Percentiles rank a stretch among this genome's conserved stretches.
Evolutionary conservation across 345 rosid species (phyloP).

Genomic region (Acer saccharum): DNA sequence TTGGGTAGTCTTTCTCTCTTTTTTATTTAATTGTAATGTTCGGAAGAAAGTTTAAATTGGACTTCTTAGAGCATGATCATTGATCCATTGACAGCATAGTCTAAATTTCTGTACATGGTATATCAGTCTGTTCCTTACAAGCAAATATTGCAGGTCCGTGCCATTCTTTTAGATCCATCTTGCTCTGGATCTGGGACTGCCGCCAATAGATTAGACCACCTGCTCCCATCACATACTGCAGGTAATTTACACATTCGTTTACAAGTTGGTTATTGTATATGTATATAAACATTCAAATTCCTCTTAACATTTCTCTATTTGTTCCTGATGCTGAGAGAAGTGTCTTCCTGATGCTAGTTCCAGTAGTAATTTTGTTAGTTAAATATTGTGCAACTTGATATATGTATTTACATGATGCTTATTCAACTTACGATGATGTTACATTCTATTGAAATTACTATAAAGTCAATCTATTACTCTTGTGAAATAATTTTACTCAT

Average conservation of each 20-base stretch:
- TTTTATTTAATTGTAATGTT: background rate
- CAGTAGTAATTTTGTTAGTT: background rate
- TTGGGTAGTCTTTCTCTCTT: background rate
- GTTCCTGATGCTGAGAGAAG: background rate
- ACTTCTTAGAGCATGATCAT: too few relatives aligned
- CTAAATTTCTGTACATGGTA: background rate
- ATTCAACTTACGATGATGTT: background rate
- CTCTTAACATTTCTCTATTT: background rate
- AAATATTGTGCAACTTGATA: too few relatives aligned
- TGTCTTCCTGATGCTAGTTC: background rate
- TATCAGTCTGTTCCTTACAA: conserved; percentile 2
- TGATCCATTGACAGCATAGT: background rate
- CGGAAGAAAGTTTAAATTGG: background rate
- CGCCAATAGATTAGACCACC: conserved; percentile 82
- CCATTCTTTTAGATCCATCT: conserved; percentile 92
- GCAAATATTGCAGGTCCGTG: conserved; percentile 54
- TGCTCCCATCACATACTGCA: conserved; percentile 72
- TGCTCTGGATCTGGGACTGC: conserved; percentile 95
- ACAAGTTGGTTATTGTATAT: background rate
- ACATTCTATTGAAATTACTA: background rate
- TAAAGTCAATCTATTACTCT: background rate
- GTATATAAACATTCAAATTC: background rate
- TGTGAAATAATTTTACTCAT: background rate
- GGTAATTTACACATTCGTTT: conserved; percentile 29
- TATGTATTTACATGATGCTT: background rate